These are phyloP conservation scores for Yamagishiella unicocca DNA, from an alignment of 139 green algal genomes.

Conservation along the genomic window DNA sequence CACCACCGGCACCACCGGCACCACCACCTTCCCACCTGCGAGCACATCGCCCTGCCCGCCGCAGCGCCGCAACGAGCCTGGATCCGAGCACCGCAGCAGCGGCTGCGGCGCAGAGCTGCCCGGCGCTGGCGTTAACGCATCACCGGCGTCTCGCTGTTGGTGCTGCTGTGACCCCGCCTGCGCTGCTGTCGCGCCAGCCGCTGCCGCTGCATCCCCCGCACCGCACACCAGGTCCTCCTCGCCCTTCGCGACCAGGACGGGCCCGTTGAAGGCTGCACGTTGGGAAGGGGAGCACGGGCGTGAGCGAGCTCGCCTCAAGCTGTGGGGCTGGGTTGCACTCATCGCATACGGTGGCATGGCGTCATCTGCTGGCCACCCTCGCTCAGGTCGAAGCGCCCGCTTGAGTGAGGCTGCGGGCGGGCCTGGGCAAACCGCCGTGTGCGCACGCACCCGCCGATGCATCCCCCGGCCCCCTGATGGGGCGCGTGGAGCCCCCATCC, in stretches of 20 bases:
- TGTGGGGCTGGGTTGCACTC: too few relatives aligned
- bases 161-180: background rate
- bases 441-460: too few relatives aligned
- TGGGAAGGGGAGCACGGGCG: background rate
- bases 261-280: conserved; percentile 52
- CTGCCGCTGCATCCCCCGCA: background rate
- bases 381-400: too few relatives aligned
- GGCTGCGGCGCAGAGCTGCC: background rate
- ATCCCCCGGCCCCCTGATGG: too few relatives aligned
- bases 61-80: conserved; percentile 62
- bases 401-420: too few relatives aligned
- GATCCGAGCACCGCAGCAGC: conserved; percentile 36
- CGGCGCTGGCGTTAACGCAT: background rate
- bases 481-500: too few relatives aligned
- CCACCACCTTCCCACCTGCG: conserved; percentile 51
- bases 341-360: too few relatives aligned
- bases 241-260: conserved; percentile 68
- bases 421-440: too few relatives aligned
- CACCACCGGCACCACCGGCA: too few relatives aligned
- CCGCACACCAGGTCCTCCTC: conserved; percentile 57
- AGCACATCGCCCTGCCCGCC: conserved; percentile 81
- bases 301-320: too few relatives aligned
- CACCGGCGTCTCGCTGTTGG: background rate
- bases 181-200: background rate
- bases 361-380: too few relatives aligned